These are phyloP conservation scores for Przewalskia tangutica DNA, from an alignment of 257 asterid genomes.

Conservation along the genomic window DNA sequence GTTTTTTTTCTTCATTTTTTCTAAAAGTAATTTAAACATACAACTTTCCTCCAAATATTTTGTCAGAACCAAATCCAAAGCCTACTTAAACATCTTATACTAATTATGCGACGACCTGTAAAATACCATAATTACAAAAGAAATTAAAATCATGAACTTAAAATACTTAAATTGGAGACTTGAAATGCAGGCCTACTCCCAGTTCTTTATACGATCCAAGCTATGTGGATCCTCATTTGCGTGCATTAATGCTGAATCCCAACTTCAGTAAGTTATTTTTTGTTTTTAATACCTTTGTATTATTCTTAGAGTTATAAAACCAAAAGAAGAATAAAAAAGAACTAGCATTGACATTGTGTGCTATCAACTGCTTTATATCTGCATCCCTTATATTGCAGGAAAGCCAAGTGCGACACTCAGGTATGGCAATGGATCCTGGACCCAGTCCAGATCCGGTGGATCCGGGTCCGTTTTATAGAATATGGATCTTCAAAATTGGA, in stretches of 20 bases:
- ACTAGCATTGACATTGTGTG: neutral
- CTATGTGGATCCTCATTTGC: neutral
- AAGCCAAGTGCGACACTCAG: neutral
- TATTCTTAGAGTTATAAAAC: neutral
- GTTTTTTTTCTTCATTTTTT: neutral
- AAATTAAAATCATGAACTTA: neutral
- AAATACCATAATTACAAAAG: neutral
- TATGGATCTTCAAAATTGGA: too few species aligned
- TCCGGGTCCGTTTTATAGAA: too few species aligned
- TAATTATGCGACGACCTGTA: neutral
- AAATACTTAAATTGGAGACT: neutral
- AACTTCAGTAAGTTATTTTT: neutral
- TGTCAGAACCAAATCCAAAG: neutral
- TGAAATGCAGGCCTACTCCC: neutral
- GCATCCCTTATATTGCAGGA: neutral
- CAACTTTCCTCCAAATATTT: neutral
- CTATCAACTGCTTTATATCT: neutral
- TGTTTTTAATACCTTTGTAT: neutral
- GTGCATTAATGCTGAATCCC: neutral
- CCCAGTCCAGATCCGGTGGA: too few species aligned
- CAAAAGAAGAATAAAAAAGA: neutral
- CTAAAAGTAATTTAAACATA: neutral
- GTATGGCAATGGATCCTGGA: too few species aligned
- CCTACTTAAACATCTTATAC: neutral
- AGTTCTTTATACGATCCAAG: neutral